Conservation (phyloP, 495 filamentous ascomycete species). For the Parathielavia hyrcaniae region DNA sequence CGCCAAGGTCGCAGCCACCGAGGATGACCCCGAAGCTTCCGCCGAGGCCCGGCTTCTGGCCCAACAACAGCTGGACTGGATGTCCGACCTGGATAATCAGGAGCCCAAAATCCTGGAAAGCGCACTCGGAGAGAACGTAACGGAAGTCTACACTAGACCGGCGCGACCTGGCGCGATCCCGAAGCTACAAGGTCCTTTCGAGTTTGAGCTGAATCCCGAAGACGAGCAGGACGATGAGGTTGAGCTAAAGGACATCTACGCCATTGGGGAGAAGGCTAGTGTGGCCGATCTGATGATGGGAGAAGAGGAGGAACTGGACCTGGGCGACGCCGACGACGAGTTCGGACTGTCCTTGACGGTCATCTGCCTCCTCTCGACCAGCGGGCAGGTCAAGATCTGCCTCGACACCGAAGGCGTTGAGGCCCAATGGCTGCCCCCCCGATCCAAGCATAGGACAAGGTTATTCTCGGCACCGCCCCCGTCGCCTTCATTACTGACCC, state of each 20-base stretch:
- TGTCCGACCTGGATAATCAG: constrained; percentile 72
- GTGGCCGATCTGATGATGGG: constrained; percentile 55
- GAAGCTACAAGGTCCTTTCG: constrained; percentile 78
- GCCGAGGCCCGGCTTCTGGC: constrained; percentile 54
- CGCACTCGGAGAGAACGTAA: constrained; percentile 33
- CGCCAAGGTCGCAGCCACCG: constrained; percentile 54
- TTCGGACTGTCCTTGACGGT: constrained; percentile 65
- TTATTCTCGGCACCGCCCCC: constrained; percentile 23
- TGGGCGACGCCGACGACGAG: constrained; percentile 47
- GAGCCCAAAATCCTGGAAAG: constrained; percentile 52
- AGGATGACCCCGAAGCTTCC: constrained; percentile 51
- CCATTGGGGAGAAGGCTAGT: constrained; percentile 51
- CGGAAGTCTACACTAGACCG: constrained; percentile 65
- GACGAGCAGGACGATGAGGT: constrained; percentile 63
- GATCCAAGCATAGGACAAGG: constrained; percentile 40
- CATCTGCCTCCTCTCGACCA: constrained; percentile 67
- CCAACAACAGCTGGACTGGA: constrained; percentile 72
- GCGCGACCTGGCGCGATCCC: constrained; percentile 64
- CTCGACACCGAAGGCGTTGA: constrained; percentile 74
- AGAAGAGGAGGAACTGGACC: constrained; percentile 50
- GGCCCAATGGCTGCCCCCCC: constrained; percentile 74
- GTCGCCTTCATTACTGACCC: constrained; percentile 41
- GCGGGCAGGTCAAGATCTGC: constrained; percentile 68
- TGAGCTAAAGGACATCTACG: constrained; percentile 48
- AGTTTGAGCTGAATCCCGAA: constrained; percentile 57